Evolutionary conservation across 208 protist species (phyloP).

Genomic region (Wallacemonas sp.): DNA sequence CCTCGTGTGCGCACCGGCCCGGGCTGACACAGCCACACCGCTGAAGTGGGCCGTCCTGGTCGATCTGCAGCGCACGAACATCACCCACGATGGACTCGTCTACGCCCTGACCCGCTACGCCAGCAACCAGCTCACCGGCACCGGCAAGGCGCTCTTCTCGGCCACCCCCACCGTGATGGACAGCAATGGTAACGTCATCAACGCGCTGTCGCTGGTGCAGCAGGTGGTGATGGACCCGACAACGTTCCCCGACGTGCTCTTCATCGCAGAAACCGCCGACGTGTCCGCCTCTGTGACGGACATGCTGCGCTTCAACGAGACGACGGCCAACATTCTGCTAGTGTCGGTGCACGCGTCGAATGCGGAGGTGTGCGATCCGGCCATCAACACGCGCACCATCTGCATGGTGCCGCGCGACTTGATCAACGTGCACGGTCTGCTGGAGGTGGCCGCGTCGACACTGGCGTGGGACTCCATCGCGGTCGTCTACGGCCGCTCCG

Average conservation of each 20-base stretch:
- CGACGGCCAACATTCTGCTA: slow-evolving; percentile 48
- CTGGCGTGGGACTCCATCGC: slow-evolving; percentile 76
- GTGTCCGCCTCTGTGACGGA: slow-evolving; percentile 67
- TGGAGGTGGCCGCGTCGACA: slow-evolving; percentile 63
- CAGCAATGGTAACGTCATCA: slow-evolving; percentile 63
- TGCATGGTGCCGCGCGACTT: slow-evolving; percentile 81
- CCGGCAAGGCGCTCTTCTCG: slow-evolving; percentile 30
- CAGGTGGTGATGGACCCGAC: slow-evolving; percentile 30
- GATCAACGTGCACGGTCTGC: slow-evolving; percentile 64
- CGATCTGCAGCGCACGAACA: slow-evolving; percentile 47
- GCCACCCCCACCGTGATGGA: slow-evolving; percentile 44
- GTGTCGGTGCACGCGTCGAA: slow-evolving; percentile 70
- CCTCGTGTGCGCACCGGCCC: background rate
- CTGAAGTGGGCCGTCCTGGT: slow-evolving; percentile 57
- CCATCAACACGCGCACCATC: slow-evolving; percentile 57
- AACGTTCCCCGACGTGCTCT: slow-evolving; percentile 58
- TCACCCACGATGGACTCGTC: slow-evolving; percentile 33
- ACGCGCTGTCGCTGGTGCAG: slow-evolving; percentile 50
- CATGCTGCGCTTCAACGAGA: slow-evolving; percentile 48
- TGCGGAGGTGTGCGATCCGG: slow-evolving; percentile 56
- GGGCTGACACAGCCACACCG: slow-evolving; percentile 12
- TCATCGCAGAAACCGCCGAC: slow-evolving; percentile 70
- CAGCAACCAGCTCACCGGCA: slow-evolving; percentile 17
- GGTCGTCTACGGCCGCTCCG: slow-evolving; percentile 60
- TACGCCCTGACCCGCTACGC: slow-evolving; percentile 36